These are phyloP conservation scores for Conoideocrella luteorostrata DNA, from an alignment of 2,329 filamentous ascomycete genomes.

Conservation along the genomic window DNA sequence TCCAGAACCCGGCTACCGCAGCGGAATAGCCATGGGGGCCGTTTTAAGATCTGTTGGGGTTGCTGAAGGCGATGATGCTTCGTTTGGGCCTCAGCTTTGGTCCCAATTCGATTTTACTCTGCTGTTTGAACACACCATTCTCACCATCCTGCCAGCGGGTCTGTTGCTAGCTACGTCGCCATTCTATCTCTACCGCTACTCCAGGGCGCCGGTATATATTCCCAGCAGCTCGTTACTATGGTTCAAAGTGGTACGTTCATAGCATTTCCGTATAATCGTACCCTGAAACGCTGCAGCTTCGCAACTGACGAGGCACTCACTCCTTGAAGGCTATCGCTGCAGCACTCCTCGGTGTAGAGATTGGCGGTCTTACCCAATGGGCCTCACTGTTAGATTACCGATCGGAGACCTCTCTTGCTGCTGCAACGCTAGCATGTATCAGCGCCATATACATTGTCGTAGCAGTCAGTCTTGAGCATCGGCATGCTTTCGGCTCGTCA, in stretches of 20 bases:
- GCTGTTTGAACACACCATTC: constrained; percentile 6
- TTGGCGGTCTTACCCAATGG: constrained; percentile 19
- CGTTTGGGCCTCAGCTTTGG: constrained; percentile 6
- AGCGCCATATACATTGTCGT: constrained; percentile 16
- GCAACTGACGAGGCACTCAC: neutral
- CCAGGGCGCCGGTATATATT: constrained; percentile 4
- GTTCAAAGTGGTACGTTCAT: constrained; percentile 15
- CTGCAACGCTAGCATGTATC: constrained; percentile 20
- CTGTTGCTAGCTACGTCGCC: constrained; percentile 4
- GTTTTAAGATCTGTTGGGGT: too few species aligned
- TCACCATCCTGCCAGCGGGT: constrained; percentile 8
- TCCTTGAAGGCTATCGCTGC: constrained; percentile 13
- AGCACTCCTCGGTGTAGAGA: constrained; percentile 20
- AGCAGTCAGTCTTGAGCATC: constrained; percentile 26
- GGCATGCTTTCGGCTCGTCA: constrained; percentile 31
- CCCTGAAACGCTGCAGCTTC: too few species aligned
- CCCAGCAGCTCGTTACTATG: constrained; percentile 9
- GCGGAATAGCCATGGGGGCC: neutral
- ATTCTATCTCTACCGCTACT: constrained; percentile 4
- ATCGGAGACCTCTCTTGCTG: constrained; percentile 18
- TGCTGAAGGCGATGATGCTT: constrained; percentile 1
- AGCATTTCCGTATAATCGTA: neutral
- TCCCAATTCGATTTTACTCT: constrained; percentile 13
- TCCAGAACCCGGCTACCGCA: too few species aligned
- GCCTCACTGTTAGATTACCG: constrained; percentile 7